These are phyloP conservation scores for Hyphopichia pseudoburtonii DNA, from an alignment of 1,139 yeast genomes.

Conservation along the genomic window DNA sequence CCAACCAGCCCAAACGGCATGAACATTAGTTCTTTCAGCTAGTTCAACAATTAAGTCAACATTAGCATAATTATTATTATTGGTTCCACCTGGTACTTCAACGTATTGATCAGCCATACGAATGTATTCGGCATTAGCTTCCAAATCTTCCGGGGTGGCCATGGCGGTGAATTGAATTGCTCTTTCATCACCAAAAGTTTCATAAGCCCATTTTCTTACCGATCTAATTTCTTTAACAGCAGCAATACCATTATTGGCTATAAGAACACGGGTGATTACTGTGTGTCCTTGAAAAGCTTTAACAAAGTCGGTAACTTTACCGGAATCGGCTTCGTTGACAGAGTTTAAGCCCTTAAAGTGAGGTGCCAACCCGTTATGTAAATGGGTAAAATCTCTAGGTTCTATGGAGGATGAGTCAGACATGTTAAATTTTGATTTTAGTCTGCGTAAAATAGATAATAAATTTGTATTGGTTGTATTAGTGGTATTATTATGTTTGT, in stretches of 20 bases:
- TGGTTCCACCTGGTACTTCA: conserved; percentile 98
- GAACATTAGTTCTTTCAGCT: conserved; percentile 94
- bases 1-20: conserved; percentile 99
- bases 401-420: conserved; percentile 1
- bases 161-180: conserved; percentile 93
- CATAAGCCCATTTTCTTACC: conserved; percentile 98
- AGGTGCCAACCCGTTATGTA: conserved; percentile 51
- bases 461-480: too few species aligned
- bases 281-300: conserved; percentile 90
- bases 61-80: conserved; percentile 96
- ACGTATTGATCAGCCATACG: conserved; percentile 99
- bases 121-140: conserved; percentile 95
- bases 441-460: too few species aligned
- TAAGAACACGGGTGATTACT: conserved; percentile 81
- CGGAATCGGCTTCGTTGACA: conserved; percentile 67
- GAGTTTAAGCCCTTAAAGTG: conserved; percentile 84
- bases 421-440: too few species aligned
- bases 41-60: conserved; percentile 95
- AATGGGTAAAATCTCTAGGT: conserved; percentile 24
- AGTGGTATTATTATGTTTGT: too few species aligned
- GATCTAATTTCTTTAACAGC: conserved; percentile 98
- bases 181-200: conserved; percentile 92
- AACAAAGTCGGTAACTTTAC: conserved; percentile 82
- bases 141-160: conserved; percentile 99
- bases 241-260: conserved; percentile 98